Percentiles rank a stretch among this genome's conserved stretches.
phyloP scores from a whole-genome alignment of 108 stramenopile species.

The Skeletonema potamos region DNA sequence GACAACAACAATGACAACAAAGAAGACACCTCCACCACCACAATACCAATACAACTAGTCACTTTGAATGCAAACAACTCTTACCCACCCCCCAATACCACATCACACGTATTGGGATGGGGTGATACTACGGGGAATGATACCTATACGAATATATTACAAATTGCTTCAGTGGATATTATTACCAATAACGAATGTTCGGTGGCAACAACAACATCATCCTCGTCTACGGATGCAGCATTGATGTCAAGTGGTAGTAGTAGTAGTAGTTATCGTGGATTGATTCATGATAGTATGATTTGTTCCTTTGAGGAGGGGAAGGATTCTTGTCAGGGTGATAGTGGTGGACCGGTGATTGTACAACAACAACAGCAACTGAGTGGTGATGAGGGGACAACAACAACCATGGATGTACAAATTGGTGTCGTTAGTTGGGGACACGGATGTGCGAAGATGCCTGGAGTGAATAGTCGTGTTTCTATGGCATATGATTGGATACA shows the following conservation, averaged over 20 bases:
- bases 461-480: too few species aligned
- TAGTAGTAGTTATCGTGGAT: constrained; percentile 1
- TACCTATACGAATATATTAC: neutral
- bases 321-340: constrained; percentile 7
- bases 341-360: too few species aligned
- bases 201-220: too few species aligned
- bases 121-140: neutral
- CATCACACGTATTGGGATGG: constrained; percentile 13
- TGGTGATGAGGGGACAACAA: too few species aligned
- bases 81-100: neutral
- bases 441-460: too few species aligned
- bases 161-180: neutral
- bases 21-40: too few species aligned
- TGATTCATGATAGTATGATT: constrained; percentile 11
- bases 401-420: too few species aligned
- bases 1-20: neutral
- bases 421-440: too few species aligned
- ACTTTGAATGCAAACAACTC: neutral
- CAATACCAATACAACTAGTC: too few species aligned
- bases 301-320: neutral
- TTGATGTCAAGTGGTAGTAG: neutral
- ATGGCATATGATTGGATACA: too few species aligned
- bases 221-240: too few species aligned
- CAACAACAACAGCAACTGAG: too few species aligned
- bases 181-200: constrained; percentile 15